Base-by-base conservation (phyloP, 169 alveolate species). In the Plasmodium vivax region DNA sequence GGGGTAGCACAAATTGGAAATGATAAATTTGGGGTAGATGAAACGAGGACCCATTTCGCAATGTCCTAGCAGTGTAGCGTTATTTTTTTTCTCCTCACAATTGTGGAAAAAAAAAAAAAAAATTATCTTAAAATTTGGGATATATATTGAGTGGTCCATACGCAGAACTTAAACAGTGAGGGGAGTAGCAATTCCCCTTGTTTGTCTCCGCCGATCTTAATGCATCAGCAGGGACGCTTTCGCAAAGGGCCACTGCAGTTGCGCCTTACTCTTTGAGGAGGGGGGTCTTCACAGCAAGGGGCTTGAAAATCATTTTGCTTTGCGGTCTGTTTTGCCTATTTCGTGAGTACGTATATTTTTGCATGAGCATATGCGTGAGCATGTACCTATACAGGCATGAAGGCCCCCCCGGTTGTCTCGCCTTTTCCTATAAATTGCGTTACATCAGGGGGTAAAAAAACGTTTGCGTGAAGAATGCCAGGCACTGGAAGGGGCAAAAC, bases 281-380 rank as follows among this genome's bases (percentile, higher is more conserved):
- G 73, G 90, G 45, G 34, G 94, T 68, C 72, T 79, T 68, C 19
- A 90, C 71, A 19, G 45, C 47, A 27, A 90, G 71, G 34, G 62
- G 54, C 81, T 90, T 62, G 54, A 80, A 90, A 80, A 58, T 80
- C 94, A 90, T 90, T 51, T 19, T 85, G 19, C 54, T 14, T 23
- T 56, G 16, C 58, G 62, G 62, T 83, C 71, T 51, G 1, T 16
- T 51, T 4, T 8, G 58, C 51, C 47, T 71, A 71, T 54, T 32
- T 83, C 73, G 23, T 47, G 72, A 45, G 32, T 80, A 32, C 32
- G 30, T 80, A 32, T 41, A 45, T 12, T 81, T 27, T 14, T 41
- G 51, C 77, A 6, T 56, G 10, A 16, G 72, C 4, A 56, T 56
- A 0, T 3, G 72, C 27, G 14, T 19, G 36, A 14, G 19, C 34